phyloP scores from a whole-genome alignment of 2,329 filamentous ascomycete species.

The Lecanosticta acicola region DNA sequence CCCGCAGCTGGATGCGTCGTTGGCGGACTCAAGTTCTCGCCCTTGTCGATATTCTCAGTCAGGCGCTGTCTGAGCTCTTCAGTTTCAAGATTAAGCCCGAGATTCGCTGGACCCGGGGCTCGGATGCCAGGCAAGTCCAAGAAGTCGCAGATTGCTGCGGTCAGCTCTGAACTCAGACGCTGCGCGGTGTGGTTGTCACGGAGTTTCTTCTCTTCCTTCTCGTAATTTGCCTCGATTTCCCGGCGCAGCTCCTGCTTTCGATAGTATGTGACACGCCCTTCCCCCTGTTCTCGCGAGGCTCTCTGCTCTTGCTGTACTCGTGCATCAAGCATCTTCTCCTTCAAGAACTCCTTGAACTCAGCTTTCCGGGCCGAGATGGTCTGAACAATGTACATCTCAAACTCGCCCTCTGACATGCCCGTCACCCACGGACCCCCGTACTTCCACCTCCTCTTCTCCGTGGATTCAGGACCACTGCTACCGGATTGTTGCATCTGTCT shows the following conservation, averaged over 20 bases:
- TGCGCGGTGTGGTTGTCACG: constrained; percentile 44
- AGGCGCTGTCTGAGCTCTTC: constrained; percentile 3
- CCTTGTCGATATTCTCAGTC: not conserved
- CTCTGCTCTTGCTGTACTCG: constrained; percentile 19
- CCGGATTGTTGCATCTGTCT: not conserved
- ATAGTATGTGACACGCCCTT: constrained; percentile 9
- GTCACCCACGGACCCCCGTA: constrained; percentile 55
- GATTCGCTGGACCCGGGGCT: not conserved
- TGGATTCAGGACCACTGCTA: not conserved
- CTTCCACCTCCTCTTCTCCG: constrained; percentile 47
- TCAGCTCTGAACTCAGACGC: constrained; percentile 47
- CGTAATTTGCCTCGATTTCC: constrained; percentile 24
- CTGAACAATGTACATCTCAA: constrained; percentile 43
- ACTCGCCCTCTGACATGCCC: constrained; percentile 52
- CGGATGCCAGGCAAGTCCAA: constrained; percentile 44
- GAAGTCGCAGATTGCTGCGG: constrained; percentile 49
- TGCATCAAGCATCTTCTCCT: constrained; percentile 19
- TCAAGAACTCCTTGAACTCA: constrained; percentile 30
- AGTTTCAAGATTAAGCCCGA: not conserved
- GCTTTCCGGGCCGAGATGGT: constrained; percentile 34
- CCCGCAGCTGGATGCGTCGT: constrained; percentile 62
- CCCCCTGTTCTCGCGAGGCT: constrained; percentile 12
- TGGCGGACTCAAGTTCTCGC: constrained; percentile 42
- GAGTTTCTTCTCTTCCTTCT: constrained; percentile 33
- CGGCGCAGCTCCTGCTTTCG: constrained; percentile 13